Conservation (phyloP, 192 early-diverging fungal genomes). For the Dimargaris verticillata region DNA sequence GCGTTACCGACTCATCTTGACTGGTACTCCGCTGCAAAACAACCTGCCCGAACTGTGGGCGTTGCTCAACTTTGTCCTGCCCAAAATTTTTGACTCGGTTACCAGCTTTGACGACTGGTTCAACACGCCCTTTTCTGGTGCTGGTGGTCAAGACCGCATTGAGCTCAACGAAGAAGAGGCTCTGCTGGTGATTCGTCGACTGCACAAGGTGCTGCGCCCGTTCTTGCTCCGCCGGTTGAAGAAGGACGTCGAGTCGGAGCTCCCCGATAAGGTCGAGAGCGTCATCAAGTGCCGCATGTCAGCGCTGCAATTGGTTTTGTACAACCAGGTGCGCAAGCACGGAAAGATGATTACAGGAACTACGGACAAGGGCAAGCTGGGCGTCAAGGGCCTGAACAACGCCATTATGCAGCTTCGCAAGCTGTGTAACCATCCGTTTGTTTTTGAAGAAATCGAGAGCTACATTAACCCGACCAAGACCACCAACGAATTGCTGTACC, state of each 20-base stretch:
- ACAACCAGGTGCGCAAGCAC: conserved; percentile 71
- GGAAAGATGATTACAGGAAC: conserved; percentile 49
- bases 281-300: conserved; percentile 87
- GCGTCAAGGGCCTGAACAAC: conserved; percentile 70
- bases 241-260: conserved; percentile 94
- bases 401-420: conserved; percentile 97
- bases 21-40: conserved; percentile 98
- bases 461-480: conserved; percentile 51
- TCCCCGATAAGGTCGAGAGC: conserved; percentile 92
- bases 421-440: conserved; percentile 97
- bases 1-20: conserved; percentile 87
- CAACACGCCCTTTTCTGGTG: conserved; percentile 78
- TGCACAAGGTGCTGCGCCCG: conserved; percentile 94
- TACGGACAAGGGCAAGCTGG: conserved; percentile 34
- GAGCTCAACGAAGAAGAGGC: conserved; percentile 97
- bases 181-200: conserved; percentile 83
- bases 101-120: conserved; percentile 99
- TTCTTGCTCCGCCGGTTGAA: conserved; percentile 93
- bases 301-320: conserved; percentile 65
- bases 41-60: conserved; percentile 96
- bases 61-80: conserved; percentile 87
- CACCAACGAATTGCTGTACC: conserved; percentile 63
- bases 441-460: conserved; percentile 83
- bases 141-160: conserved; percentile 70
- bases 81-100: conserved; percentile 89